Evolutionary conservation across 768 basidiomycete genomes (phyloP).

Genomic region (Tulasnella sp.): DNA sequence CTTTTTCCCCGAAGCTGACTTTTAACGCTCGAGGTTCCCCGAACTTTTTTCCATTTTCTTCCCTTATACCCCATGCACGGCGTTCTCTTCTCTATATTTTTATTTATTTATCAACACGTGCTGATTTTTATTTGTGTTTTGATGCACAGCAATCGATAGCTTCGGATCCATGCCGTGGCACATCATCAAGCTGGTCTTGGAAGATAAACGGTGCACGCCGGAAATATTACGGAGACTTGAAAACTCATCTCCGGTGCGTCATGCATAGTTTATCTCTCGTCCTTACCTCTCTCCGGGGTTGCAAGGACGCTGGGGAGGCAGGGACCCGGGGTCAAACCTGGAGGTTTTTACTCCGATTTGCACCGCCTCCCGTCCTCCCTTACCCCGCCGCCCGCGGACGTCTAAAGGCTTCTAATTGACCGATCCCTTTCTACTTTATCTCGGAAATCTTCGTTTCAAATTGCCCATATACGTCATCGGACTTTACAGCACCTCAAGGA

Average conservation of each 20-base stretch:
- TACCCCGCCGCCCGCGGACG: slow-evolving; percentile 16
- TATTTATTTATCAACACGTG: not conserved
- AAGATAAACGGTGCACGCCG: slow-evolving; percentile 59
- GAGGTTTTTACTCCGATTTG: slow-evolving; percentile 12
- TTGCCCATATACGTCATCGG: slow-evolving; percentile 13
- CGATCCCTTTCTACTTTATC: slow-evolving; percentile 18
- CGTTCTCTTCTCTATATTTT: not conserved
- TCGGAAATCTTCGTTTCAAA: slow-evolving; percentile 13
- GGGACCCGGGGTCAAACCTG: not conserved
- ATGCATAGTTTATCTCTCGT: slow-evolving; percentile 10
- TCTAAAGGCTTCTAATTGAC: slow-evolving; percentile 16
- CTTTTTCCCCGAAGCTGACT: slow-evolving; percentile 16
- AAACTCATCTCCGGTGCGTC: slow-evolving; percentile 66
- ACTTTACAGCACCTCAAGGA: slow-evolving; percentile 26
- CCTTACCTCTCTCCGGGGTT: slow-evolving; percentile 14
- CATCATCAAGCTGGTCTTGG: slow-evolving; percentile 72
- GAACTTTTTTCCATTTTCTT: not conserved
- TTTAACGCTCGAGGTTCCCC: not conserved
- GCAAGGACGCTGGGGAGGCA: not conserved
- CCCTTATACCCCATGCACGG: not conserved
- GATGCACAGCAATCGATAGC: slow-evolving; percentile 58
- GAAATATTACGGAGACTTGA: slow-evolving; percentile 73
- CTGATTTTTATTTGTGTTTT: not conserved
- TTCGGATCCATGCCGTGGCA: slow-evolving; percentile 62
- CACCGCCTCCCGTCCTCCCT: not conserved